Evolutionary conservation across 2,329 filamentous ascomycete genomes (phyloP).

Genomic region (Elsinoe australis): DNA sequence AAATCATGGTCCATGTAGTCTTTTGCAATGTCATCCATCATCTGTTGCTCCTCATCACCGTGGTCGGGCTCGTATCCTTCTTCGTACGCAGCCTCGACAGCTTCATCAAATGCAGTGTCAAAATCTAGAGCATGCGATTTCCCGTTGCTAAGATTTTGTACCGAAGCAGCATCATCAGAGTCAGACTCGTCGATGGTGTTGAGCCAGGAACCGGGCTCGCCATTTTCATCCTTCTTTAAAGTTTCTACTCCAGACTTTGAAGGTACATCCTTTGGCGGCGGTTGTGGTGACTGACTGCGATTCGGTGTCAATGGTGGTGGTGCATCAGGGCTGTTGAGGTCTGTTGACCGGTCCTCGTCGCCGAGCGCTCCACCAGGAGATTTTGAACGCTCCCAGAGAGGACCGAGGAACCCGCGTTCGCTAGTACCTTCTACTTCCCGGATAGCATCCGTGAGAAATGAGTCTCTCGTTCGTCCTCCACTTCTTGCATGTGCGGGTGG

Average conservation of each 20-base stretch:
- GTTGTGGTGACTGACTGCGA: slow-evolving; percentile 45
- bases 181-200: slow-evolving; percentile 70
- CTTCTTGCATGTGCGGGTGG: not conserved
- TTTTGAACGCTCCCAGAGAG: slow-evolving; percentile 22
- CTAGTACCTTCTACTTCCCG: slow-evolving; percentile 32
- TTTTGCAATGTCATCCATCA: slow-evolving; percentile 77
- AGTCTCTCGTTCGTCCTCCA: slow-evolving; percentile 28
- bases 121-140: slow-evolving; percentile 80
- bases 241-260: slow-evolving; percentile 6
- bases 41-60: slow-evolving; percentile 44
- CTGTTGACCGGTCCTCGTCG: slow-evolving; percentile 8
- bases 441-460: slow-evolving; percentile 36
- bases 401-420: slow-evolving; percentile 19
- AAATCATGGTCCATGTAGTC: slow-evolving; percentile 73
- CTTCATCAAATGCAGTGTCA: slow-evolving; percentile 86
- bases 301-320: slow-evolving; percentile 64
- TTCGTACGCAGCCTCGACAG: slow-evolving; percentile 92
- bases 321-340: slow-evolving; percentile 43
- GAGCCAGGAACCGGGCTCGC: slow-evolving; percentile 29
- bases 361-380: slow-evolving; percentile 14
- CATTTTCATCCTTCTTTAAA: slow-evolving; percentile 1
- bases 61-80: slow-evolving; percentile 73
- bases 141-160: slow-evolving; percentile 61
- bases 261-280: slow-evolving; percentile 2
- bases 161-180: slow-evolving; percentile 69